These are phyloP conservation scores for Geotrichum europaeum DNA, from an alignment of 1,139 yeast species.

Conservation along the genomic window DNA sequence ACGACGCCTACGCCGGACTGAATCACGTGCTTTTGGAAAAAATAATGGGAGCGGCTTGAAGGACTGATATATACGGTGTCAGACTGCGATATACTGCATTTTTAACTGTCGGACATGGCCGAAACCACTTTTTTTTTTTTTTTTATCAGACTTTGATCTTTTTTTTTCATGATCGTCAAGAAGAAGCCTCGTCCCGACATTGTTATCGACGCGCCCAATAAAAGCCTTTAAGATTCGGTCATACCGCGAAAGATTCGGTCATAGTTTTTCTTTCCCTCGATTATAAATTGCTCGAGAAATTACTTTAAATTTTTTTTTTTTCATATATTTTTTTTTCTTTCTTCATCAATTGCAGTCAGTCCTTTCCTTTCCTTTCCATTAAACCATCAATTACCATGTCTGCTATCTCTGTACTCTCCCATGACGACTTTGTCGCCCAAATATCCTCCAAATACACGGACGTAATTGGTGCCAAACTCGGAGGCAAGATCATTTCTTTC, in stretches of 20 bases:
- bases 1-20: not conserved
- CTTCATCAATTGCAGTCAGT: not conserved
- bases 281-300: not conserved
- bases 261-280: not conserved
- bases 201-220: not conserved
- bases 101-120: not conserved
- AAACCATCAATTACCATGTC: constrained; percentile 8
- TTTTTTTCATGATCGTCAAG: not conserved
- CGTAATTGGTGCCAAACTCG: constrained; percentile 78
- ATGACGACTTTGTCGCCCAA: constrained; percentile 13
- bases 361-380: not conserved
- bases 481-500: constrained; percentile 61
- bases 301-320: not conserved
- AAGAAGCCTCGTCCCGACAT: not conserved
- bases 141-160: not conserved
- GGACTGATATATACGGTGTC: not conserved
- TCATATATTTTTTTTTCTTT: not conserved
- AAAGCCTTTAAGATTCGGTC: constrained; percentile 5
- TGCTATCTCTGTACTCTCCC: constrained; percentile 3
- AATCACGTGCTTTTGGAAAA: not conserved
- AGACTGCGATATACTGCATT: constrained; percentile 1
- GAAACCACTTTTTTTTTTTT: not conserved
- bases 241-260: not conserved
- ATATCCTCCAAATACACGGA: constrained; percentile 29
- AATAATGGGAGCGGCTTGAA: not conserved